Base-by-base conservation (phyloP, 2,329 filamentous ascomycete species). In the Truncatella angustata region DNA sequence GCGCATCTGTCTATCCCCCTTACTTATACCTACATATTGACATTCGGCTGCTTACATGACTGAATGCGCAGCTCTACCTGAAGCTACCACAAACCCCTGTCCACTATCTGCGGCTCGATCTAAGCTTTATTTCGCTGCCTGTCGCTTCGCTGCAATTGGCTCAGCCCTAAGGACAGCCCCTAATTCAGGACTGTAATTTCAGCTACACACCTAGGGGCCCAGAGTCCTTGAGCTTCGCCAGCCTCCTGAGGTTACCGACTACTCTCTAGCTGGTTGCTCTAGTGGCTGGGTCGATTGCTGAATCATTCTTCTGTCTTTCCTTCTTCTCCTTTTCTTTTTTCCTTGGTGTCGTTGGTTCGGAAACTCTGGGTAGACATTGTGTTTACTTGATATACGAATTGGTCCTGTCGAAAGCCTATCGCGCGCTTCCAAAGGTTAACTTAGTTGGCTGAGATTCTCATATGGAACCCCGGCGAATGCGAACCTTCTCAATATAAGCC, bases 151-250 rank as follows among this genome's bases (percentile, higher is more conserved):
- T 48, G 30, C 28, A 30, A 48, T 48, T 48, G 45, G 45, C 45
- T 48, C 34, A 48, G 45, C 34, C 45, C 45, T 48, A 37, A 37
- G 14, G 32, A 36, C 45, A 20, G 21, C 45, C 45, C 45, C 45
- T 48, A 48, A 39, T 20, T 26, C 40, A 43, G 40, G 40, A 43
- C 46, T 34, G 35, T 49, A 49, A 49, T 49, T 39, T 49, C 46
- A 35, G 32, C 46, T 47, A 20, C 12, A 35, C 24, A 21, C 24
- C n/a, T n/a, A n/a, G n/a, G n/a, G n/a, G 18, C 30, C 30, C 18
- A 18, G 14, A 28, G 18, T 16, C 28, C 26, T 34, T 28, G 20
- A 18, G 26, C 20, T n/a, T 21, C 43, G 16, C 16, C 18, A 20
- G 26, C 24, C 20, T 32, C n/a, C n/a, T n/a, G n/a, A n/a, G n/a